Conservation (phyloP, 164 flowering plant genomes). For the Pachysandra terminalis region DNA sequence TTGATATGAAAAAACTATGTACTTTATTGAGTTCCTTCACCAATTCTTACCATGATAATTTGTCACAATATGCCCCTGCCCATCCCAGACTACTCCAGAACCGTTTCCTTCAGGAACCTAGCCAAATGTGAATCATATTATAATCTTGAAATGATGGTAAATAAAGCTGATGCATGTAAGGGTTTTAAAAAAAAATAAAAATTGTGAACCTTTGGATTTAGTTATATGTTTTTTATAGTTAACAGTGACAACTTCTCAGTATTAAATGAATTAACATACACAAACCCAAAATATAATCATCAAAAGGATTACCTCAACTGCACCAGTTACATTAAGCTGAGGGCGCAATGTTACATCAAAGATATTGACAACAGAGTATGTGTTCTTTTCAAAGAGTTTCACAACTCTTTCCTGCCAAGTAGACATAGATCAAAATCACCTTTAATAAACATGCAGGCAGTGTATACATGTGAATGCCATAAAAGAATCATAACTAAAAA, state of each 20-base stretch:
- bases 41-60: slow-evolving; percentile 80
- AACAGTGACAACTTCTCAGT: too few species aligned
- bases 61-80: slow-evolving; percentile 80
- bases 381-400: slow-evolving; percentile 78
- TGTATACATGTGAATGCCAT: background rate
- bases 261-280: too few species aligned
- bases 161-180: background rate
- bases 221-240: too few species aligned
- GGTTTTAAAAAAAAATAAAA: too few species aligned
- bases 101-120: slow-evolving; percentile 99
- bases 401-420: slow-evolving; percentile 76
- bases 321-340: slow-evolving; percentile 81
- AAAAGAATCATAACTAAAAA: slow-evolving; percentile 2
- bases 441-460: slow-evolving; percentile 10
- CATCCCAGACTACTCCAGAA: slow-evolving; percentile 97
- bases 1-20: background rate
- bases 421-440: slow-evolving; percentile 20
- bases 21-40: background rate
- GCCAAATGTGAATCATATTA: slow-evolving; percentile 3
- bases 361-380: slow-evolving; percentile 89
- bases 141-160: slow-evolving; percentile 5
- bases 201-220: too few species aligned
- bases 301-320: slow-evolving; percentile 69
- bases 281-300: background rate
- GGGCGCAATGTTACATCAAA: slow-evolving; percentile 94